Base-by-base conservation (phyloP, 257 asterid genomes). In the Solanum paucissectum region DNA sequence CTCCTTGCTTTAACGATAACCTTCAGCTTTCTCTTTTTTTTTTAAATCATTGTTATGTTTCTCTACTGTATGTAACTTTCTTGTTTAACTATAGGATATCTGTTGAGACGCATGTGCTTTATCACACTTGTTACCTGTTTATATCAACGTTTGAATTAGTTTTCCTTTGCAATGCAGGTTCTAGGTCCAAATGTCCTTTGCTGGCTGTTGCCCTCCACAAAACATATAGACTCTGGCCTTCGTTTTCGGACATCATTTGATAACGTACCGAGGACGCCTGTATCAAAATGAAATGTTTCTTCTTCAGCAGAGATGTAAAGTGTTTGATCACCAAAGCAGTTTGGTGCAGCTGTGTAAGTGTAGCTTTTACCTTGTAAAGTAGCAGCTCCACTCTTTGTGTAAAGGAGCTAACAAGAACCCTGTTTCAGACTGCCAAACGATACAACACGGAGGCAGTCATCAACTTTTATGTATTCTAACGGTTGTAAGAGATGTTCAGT, bases 141-240 rank as follows among this genome's bases (percentile, higher is more conserved):
- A 20, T 20, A 29, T 81, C 85, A 76, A 38, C 14, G 7, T 38
- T 76, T 76, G 44, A 81, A 46, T 81, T 29, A 4, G 83, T 73
- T 86, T 74, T 60, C 73, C 21, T 86, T 86, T 83, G 86, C 86
- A 86, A 90, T 86, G 87, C 94, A 96, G 99, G 92, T 92, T 91
- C 91, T 96, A 74, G 99, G 99, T 86, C 98, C 99, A 60, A 94
- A 89, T 86, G 87, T 95, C 86, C 89, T 92, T 52, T 92, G 89
- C 92, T 96, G 99, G 99, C 60, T 91, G 81, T 94, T 93, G 84
- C 99, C 99, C 77, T 92, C 94, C 36, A 62, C 93, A 34, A 60
- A 87, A 62, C 95, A 95, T 88, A 76, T 93, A 49, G 95, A 94
- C 58, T 87, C 94, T 29, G 99, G 99, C 87, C 95, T 96, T 91